These are phyloP conservation scores for Hibiscus trionum DNA, from an alignment of 345 rosid genomes.

Conservation along the genomic window DNA sequence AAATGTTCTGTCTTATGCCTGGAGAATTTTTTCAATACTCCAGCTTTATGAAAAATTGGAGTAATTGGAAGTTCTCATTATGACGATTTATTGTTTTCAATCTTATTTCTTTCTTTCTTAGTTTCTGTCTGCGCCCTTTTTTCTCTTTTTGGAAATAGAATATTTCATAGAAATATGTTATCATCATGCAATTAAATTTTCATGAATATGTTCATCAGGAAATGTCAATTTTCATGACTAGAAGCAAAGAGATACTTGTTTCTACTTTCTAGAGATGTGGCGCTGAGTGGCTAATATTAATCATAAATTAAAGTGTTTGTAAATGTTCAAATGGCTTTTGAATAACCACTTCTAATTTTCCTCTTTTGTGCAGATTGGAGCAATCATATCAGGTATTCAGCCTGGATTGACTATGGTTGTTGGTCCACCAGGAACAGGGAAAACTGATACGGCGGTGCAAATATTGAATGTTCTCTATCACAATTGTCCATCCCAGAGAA, in stretches of 20 bases:
- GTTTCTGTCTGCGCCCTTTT: neutral
- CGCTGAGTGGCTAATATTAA: neutral
- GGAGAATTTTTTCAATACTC: neutral
- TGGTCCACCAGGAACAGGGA: constrained; percentile 99
- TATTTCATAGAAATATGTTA: neutral
- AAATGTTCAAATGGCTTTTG: neutral
- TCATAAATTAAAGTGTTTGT: neutral
- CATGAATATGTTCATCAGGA: neutral
- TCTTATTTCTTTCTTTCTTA: neutral
- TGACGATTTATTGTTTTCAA: neutral
- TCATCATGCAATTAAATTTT: neutral
- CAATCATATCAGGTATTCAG: constrained; percentile 93
- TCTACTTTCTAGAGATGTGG: neutral
- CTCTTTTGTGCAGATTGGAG: constrained; percentile 62
- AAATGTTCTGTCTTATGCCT: neutral
- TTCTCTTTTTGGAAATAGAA: neutral
- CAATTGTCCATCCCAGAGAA: constrained; percentile 96
- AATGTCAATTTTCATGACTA: neutral
- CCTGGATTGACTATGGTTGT: constrained; percentile 98
- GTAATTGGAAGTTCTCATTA: neutral
- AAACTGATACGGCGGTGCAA: constrained; percentile 99
- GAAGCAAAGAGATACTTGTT: neutral
- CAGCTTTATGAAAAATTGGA: neutral
- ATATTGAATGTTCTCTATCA: constrained; percentile 91
- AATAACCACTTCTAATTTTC: constrained; percentile 6